These are phyloP conservation scores for Exophiala mesophila DNA, from an alignment of 2,329 filamentous ascomycete genomes.

Conservation along the genomic window DNA sequence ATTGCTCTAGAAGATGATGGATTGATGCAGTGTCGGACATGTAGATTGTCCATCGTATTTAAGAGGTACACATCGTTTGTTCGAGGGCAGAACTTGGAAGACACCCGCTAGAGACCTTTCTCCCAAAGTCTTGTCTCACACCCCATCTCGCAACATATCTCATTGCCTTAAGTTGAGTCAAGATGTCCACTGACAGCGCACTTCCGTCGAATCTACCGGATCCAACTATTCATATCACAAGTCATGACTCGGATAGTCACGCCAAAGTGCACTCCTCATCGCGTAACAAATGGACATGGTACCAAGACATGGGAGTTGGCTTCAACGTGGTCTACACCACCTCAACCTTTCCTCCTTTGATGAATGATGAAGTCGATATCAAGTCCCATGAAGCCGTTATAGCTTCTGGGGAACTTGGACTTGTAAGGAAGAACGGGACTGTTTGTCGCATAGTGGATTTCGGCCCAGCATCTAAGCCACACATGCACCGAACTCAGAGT, in stretches of 20 bases:
- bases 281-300: slow-evolving; percentile 7
- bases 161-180: too few relatives aligned
- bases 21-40: too few relatives aligned
- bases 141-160: too few relatives aligned
- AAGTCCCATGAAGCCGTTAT: slow-evolving; percentile 8
- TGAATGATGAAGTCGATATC: slow-evolving; percentile 14
- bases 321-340: slow-evolving; percentile 10
- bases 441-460: slow-evolving; percentile 40
- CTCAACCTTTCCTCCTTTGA: slow-evolving; percentile 5
- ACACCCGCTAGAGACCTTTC: too few relatives aligned
- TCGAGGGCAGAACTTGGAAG: too few relatives aligned
- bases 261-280: slow-evolving; percentile 7
- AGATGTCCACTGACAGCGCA: slow-evolving; percentile 2
- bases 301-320: slow-evolving; percentile 7
- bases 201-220: slow-evolving; percentile 7
- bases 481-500: slow-evolving; percentile 51
- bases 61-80: too few relatives aligned
- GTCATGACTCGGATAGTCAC: slow-evolving; percentile 7
- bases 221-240: slow-evolving; percentile 12
- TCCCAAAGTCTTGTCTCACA: too few relatives aligned
- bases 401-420: slow-evolving; percentile 6
- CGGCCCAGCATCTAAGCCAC: slow-evolving; percentile 35
- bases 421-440: slow-evolving; percentile 10
- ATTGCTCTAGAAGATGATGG: too few relatives aligned
- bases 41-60: too few relatives aligned